These are phyloP conservation scores for Umbelopsis vinacea DNA, from an alignment of 192 early-diverging fungal genomes.

Conservation along the genomic window DNA sequence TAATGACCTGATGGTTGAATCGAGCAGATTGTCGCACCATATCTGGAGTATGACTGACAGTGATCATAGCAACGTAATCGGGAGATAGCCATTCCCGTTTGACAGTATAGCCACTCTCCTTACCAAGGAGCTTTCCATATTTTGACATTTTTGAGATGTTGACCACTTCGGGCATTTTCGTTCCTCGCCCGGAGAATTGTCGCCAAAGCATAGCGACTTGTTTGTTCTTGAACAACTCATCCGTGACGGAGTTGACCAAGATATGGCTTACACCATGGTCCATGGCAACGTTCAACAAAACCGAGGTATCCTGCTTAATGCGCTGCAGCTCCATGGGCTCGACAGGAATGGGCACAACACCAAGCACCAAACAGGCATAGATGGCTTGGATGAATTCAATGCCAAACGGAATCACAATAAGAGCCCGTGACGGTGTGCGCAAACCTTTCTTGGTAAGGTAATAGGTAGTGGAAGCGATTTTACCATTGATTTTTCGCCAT, in stretches of 20 bases:
- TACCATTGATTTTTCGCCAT: constrained; percentile 70
- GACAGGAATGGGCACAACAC: constrained; percentile 72
- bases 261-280: constrained; percentile 66
- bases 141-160: constrained; percentile 73
- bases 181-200: constrained; percentile 43
- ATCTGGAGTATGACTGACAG: constrained; percentile 57
- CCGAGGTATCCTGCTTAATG: constrained; percentile 70
- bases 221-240: constrained; percentile 70
- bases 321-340: constrained; percentile 67
- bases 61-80: constrained; percentile 59
- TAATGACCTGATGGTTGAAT: constrained; percentile 57
- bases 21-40: constrained; percentile 46
- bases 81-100: constrained; percentile 59
- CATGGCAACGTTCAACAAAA: constrained; percentile 60
- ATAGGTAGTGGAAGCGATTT: constrained; percentile 67
- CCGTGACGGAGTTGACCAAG: constrained; percentile 65
- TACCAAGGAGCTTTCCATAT: constrained; percentile 56
- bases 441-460: constrained; percentile 67
- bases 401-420: constrained; percentile 71
- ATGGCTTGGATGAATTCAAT: constrained; percentile 71
- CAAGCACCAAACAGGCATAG: constrained; percentile 83
- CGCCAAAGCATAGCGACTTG: constrained; percentile 60
- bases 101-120: constrained; percentile 61
- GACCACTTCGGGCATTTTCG: constrained; percentile 60
- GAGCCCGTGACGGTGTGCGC: constrained; percentile 57